Base-by-base conservation (phyloP, 169 alveolate species). In the Plasmodium knowlesi region DNA sequence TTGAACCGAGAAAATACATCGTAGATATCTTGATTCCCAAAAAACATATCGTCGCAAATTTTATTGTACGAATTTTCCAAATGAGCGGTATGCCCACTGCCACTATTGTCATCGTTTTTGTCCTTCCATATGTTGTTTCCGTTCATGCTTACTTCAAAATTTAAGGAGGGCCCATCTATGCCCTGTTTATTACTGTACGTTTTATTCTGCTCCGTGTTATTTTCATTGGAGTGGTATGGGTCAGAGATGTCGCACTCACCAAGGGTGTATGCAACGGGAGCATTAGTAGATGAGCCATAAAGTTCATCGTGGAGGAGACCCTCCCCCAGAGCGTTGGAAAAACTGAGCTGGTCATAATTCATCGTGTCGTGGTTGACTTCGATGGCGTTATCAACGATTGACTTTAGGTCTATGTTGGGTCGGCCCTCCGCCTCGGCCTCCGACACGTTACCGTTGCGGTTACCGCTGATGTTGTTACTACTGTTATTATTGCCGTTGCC, bases 31-130 rank as follows among this genome's bases (percentile, higher is more conserved):
- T 80, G 82, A 54, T 79, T 80, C 72, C 61, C 82, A 80, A 79
- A 89, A 80, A 89, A 43, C 90, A 89, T 80, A 80, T 89, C 94
- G 54, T 89, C 73, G 39, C 94, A 89, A 37, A 89, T 89, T 34
- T 84, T 84, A 37, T 89, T 80, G 71, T 78, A 89, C 39, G 74
- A 71, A 34, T 37, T 43, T 39, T 84, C 25, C 39, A 50, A 50
- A 50, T 61, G 25, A 32, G 37, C 5, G 16, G 16, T 10, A 32
- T 25, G 76, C 14, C 67, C 54, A 54, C 9, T 85, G 25, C 10
- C 57, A 46, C 32, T 14, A 19, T 5, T 76, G 28, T 19, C 22
- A 54, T 46, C 41, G 80, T 57, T 82, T 28, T 16, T 82, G 39
- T 22, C 71, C 30, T 34, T 82, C 32, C 34, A n/a, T 16, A 14